phyloP scores from a whole-genome alignment of 371 early-diverging fungal species.

The Zancudomyces culisetae region DNA sequence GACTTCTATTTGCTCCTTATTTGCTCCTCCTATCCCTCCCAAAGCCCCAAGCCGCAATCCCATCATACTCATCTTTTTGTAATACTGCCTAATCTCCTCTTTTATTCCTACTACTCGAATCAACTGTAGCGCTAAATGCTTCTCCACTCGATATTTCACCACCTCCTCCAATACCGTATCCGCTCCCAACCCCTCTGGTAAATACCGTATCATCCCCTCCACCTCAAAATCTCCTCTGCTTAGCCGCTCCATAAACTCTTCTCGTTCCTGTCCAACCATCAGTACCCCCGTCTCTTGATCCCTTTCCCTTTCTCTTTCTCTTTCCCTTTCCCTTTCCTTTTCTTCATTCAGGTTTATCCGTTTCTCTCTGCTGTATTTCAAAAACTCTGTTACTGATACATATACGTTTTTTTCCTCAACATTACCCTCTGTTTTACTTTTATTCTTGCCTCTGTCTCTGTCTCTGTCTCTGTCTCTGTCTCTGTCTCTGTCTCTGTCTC shows the following conservation, averaged over 20 bases:
- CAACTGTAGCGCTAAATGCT: background rate
- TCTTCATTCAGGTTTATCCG: background rate
- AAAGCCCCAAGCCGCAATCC: background rate
- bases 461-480: background rate
- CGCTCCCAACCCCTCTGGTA: background rate
- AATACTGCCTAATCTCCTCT: background rate
- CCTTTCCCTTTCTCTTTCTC: too few relatives aligned
- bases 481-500: background rate
- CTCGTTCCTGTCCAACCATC: background rate
- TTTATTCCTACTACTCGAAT: background rate
- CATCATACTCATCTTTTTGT: background rate
- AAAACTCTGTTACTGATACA: background rate
- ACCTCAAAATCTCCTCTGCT: background rate
- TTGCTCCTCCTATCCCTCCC: background rate
- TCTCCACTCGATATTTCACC: background rate
- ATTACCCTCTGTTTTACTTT: background rate
- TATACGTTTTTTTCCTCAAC: background rate
- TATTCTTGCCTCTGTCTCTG: background rate
- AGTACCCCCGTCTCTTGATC: too few relatives aligned
- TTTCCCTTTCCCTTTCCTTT: background rate
- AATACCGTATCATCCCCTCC: background rate
- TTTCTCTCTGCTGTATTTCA: background rate
- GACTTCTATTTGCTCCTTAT: background rate
- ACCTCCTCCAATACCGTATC: background rate
- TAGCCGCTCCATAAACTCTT: background rate